Evolutionary conservation across 1,139 yeast species (phyloP).

Genomic region (Candida buenavistaensis): DNA sequence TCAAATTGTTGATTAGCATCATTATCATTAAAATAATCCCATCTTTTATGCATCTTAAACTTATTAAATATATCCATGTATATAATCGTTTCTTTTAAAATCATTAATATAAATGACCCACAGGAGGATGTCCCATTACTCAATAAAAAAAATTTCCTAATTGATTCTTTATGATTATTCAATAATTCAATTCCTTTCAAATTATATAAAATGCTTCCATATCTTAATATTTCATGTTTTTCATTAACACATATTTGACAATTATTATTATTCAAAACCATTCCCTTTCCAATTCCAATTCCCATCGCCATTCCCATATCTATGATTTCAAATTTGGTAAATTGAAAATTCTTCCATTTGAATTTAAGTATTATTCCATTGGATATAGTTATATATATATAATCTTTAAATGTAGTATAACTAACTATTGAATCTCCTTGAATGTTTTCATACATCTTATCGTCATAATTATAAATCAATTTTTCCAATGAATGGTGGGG

Average conservation of each 20-base stretch:
- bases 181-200: neutral
- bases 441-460: slow-evolving; percentile 1
- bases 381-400: slow-evolving; percentile 2
- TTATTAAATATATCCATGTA: no score
- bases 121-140: neutral
- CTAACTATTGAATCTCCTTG: neutral
- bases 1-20: slow-evolving; percentile 14
- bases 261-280: no score
- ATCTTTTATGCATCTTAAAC: neutral
- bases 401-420: neutral
- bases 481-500: neutral
- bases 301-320: no score
- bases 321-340: slow-evolving; percentile 4
- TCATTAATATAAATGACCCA: no score
- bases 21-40: slow-evolving; percentile 12
- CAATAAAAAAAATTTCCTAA: slow-evolving; percentile 6
- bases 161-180: neutral
- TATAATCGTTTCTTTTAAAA: neutral
- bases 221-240: no score
- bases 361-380: slow-evolving; percentile 6
- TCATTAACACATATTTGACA: no score
- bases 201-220: neutral
- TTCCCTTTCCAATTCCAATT: no score
- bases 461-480: slow-evolving; percentile 1
- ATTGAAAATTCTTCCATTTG: slow-evolving; percentile 1